phyloP scores from a whole-genome alignment of 345 rosid genomes.

The Carallia pectinifolia region DNA sequence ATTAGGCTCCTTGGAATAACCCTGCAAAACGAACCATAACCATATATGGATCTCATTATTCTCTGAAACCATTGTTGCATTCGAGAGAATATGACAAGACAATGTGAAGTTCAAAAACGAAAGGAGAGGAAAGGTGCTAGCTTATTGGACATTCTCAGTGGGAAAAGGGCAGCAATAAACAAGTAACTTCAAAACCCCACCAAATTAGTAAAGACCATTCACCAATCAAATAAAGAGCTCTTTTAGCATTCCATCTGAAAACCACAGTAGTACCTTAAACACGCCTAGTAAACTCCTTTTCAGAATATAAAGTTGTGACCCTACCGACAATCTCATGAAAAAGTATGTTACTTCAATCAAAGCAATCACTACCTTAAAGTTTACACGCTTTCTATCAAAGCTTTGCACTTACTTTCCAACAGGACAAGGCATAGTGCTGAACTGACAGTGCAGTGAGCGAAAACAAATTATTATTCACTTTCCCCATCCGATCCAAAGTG shows the following conservation, averaged over 20 bases:
- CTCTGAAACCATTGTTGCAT: background rate
- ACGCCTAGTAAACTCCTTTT: background rate
- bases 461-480: slow-evolving; percentile 19
- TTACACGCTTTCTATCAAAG: slow-evolving; percentile 15
- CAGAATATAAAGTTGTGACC: background rate
- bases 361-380: slow-evolving; percentile 25
- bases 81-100: background rate
- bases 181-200: too few species aligned
- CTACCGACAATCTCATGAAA: slow-evolving; percentile 1
- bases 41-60: background rate
- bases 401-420: slow-evolving; percentile 16
- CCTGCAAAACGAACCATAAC: slow-evolving; percentile 44
- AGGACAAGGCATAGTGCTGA: slow-evolving; percentile 14
- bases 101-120: too few species aligned
- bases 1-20: slow-evolving; percentile 77
- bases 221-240: too few species aligned
- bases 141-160: too few species aligned
- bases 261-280: background rate
- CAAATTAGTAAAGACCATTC: too few species aligned
- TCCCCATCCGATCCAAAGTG: slow-evolving; percentile 16
- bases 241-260: too few species aligned
- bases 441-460: slow-evolving; percentile 26
- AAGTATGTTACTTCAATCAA: background rate
- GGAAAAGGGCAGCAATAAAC: too few species aligned
- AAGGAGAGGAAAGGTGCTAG: too few species aligned